These are phyloP conservation scores for Aspergillus biplanus DNA, from an alignment of 495 filamentous ascomycete species.

Conservation along the genomic window DNA sequence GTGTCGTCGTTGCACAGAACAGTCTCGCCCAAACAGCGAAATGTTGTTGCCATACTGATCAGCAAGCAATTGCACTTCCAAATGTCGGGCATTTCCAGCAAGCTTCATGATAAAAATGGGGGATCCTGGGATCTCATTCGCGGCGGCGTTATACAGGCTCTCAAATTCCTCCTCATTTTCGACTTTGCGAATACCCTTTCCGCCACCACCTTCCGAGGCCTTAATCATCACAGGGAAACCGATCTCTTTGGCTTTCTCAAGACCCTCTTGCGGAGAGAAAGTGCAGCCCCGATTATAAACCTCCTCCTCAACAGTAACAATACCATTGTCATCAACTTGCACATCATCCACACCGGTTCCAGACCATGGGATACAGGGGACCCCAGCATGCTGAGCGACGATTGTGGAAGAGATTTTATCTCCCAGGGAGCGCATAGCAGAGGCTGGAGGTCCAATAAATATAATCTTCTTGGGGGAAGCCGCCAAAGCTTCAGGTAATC, in stretches of 20 bases:
- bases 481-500: slow-evolving; percentile 91
- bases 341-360: slow-evolving; percentile 89
- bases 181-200: slow-evolving; percentile 98
- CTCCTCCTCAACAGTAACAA: slow-evolving; percentile 88
- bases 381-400: slow-evolving; percentile 94
- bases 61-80: slow-evolving; percentile 96
- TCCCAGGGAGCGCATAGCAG: slow-evolving; percentile 97
- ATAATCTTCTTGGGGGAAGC: slow-evolving; percentile 97
- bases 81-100: slow-evolving; percentile 91
- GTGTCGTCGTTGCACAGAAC: slow-evolving; percentile 96
- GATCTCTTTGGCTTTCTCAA: slow-evolving; percentile 84
- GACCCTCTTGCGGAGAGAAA: slow-evolving; percentile 81
- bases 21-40: slow-evolving; percentile 97
- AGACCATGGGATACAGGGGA: slow-evolving; percentile 99
- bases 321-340: slow-evolving; percentile 73
- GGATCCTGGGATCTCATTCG: slow-evolving; percentile 97
- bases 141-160: slow-evolving; percentile 87
- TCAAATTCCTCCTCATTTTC: slow-evolving; percentile 83
- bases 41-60: slow-evolving; percentile 99
- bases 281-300: slow-evolving; percentile 93
- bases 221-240: slow-evolving; percentile 99
- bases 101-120: slow-evolving; percentile 99
- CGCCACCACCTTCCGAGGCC: slow-evolving; percentile 98
- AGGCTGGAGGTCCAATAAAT: slow-evolving; percentile 97
- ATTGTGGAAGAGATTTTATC: slow-evolving; percentile 99